Percentiles rank a stretch among this genome's conserved stretches.
These are phyloP conservation scores for Oehlia diaphana DNA, from an alignment of 192 early-diverging fungal species.

Conservation along the genomic window DNA sequence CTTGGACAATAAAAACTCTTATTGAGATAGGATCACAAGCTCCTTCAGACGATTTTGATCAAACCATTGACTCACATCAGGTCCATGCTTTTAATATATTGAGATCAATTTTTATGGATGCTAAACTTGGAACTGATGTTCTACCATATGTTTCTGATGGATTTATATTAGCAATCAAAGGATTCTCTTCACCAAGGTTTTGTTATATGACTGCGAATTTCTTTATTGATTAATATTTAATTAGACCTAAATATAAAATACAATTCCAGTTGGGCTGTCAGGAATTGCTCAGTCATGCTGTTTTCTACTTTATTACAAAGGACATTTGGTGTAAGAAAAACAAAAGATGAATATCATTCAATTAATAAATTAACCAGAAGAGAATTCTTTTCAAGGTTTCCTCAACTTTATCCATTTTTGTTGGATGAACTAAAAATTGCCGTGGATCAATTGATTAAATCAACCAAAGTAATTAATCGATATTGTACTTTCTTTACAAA, in stretches of 20 bases:
- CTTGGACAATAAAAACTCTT: slow-evolving; percentile 65
- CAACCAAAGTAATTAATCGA: slow-evolving; percentile 19
- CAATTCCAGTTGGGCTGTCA: slow-evolving; percentile 75
- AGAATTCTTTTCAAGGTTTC: slow-evolving; percentile 91
- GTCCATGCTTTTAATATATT: slow-evolving; percentile 94
- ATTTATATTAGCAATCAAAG: slow-evolving; percentile 75
- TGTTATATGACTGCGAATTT: not conserved
- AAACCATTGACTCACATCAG: slow-evolving; percentile 81
- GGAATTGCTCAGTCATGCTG: slow-evolving; percentile 92
- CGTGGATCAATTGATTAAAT: slow-evolving; percentile 55
- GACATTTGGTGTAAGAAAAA: slow-evolving; percentile 81
- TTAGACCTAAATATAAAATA: not conserved
- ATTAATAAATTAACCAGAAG: slow-evolving; percentile 80
- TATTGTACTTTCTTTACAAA: not conserved
- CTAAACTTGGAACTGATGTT: slow-evolving; percentile 71
- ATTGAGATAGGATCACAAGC: slow-evolving; percentile 60
- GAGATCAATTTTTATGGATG: slow-evolving; percentile 79
- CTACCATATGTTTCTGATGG: slow-evolving; percentile 76
- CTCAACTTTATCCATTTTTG: slow-evolving; percentile 75
- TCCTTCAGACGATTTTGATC: slow-evolving; percentile 46
- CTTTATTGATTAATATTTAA: not conserved
- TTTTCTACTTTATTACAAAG: slow-evolving; percentile 84
- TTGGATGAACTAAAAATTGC: slow-evolving; percentile 72
- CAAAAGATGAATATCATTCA: slow-evolving; percentile 67
- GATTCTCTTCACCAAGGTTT: slow-evolving; percentile 69